Percentiles rank a stretch among this genome's conserved stretches.
These are phyloP conservation scores for Dacryopinax spathularia DNA, from an alignment of 768 basidiomycete genomes.

Conservation along the genomic window DNA sequence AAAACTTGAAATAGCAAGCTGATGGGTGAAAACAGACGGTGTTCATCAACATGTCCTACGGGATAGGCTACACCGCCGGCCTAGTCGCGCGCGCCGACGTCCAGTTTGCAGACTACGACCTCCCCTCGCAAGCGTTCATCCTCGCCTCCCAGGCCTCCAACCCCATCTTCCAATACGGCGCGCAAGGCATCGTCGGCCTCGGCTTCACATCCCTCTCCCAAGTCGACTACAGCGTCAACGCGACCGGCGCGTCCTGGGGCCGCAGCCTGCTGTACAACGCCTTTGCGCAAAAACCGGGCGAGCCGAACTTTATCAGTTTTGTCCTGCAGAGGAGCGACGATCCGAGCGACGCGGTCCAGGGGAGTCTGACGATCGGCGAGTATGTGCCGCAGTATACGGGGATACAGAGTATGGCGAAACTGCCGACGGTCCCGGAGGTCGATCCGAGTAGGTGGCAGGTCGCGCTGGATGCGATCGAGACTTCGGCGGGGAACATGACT, in stretches of 20 bases:
- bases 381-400: conserved; percentile 46
- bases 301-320: conserved; percentile 73
- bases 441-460: conserved; percentile 61
- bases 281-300: conserved; percentile 48
- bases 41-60: conserved; percentile 31
- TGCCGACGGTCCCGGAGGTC: conserved; percentile 58
- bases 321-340: conserved; percentile 50
- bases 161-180: conserved; percentile 58
- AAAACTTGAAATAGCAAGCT: background rate
- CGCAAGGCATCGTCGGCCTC: conserved; percentile 56
- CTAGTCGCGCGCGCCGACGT: conserved; percentile 46
- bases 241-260: conserved; percentile 41
- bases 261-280: conserved; percentile 62
- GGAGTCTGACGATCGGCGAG: conserved; percentile 64
- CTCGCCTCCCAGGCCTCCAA: conserved; percentile 51
- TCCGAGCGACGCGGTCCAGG: conserved; percentile 40
- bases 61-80: conserved; percentile 65
- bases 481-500: conserved; percentile 4
- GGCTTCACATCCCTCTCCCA: conserved; percentile 66
- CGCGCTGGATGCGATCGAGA: conserved; percentile 50
- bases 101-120: conserved; percentile 55
- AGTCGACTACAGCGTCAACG: conserved; percentile 48
- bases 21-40: background rate
- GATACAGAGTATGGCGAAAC: conserved; percentile 41
- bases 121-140: conserved; percentile 57